These are phyloP conservation scores for Clarireedia paspali DNA, from an alignment of 2,329 filamentous ascomycete genomes.

Conservation along the genomic window DNA sequence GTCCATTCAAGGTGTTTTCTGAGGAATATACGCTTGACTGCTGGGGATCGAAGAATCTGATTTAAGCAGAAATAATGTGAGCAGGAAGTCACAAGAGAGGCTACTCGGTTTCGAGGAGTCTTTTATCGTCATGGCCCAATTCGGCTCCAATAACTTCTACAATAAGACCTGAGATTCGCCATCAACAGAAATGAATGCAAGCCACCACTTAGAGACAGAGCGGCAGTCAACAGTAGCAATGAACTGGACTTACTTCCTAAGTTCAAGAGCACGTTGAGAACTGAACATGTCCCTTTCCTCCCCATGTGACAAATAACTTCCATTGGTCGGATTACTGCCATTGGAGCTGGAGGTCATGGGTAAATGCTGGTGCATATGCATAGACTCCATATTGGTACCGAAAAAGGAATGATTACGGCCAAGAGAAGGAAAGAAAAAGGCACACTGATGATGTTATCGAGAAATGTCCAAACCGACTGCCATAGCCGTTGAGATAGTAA, in stretches of 20 bases:
- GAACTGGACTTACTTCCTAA: slow-evolving; percentile 22
- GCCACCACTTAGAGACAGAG: neutral
- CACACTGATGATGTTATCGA: no score
- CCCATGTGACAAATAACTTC: slow-evolving; percentile 9
- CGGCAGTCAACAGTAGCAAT: neutral
- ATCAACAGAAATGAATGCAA: no score
- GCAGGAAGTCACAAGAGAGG: neutral
- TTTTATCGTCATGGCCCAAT: neutral
- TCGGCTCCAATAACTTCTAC: no score
- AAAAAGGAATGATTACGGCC: no score
- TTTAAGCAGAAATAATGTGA: neutral
- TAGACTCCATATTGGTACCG: no score
- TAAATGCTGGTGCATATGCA: no score
- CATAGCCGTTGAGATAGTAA: no score
- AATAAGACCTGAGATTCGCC: no score
- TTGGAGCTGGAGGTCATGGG: neutral
- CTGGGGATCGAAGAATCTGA: slow-evolving; percentile 24
- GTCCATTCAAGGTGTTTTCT: slow-evolving; percentile 19
- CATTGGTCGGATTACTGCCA: neutral
- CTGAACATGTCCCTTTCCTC: slow-evolving; percentile 14
- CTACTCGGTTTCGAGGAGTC: neutral
- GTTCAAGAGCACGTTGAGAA: slow-evolving; percentile 20
- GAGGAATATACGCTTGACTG: slow-evolving; percentile 1
- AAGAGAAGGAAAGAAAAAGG: no score
- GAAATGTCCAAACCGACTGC: no score